Percentiles rank a stretch among this genome's conserved stretches.
phyloP scores from a whole-genome alignment of 192 early-diverging fungal species.

The Gaertneriomyces semiglobifer region DNA sequence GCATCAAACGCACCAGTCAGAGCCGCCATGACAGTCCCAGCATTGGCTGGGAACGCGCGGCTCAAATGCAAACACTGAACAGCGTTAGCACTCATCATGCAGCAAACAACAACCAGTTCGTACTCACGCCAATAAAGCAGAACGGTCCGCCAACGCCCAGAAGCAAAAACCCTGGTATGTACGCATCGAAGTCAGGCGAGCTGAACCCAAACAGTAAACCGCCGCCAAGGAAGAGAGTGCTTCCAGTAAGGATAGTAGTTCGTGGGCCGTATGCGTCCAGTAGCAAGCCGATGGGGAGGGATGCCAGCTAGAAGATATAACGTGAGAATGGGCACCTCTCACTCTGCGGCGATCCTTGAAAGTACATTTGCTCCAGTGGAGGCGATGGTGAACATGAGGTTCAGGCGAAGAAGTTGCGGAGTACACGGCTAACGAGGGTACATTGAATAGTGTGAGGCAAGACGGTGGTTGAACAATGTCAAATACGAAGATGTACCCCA shows the following conservation, averaged over 20 bases:
- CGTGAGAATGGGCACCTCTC: background rate
- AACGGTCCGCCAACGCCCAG: slow-evolving; percentile 19
- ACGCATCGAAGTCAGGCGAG: slow-evolving; percentile 14
- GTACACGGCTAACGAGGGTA: slow-evolving; percentile 18
- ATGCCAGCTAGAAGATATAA: slow-evolving; percentile 1
- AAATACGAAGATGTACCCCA: background rate
- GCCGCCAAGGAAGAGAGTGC: slow-evolving; percentile 11
- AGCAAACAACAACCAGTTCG: no score
- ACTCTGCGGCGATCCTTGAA: no score
- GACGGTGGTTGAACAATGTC: background rate
- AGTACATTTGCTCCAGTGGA: slow-evolving; percentile 14
- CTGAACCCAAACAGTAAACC: slow-evolving; percentile 22
- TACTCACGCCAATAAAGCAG: slow-evolving; percentile 12
- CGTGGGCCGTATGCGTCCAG: slow-evolving; percentile 22
- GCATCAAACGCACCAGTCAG: slow-evolving; percentile 27
- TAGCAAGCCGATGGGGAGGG: slow-evolving; percentile 21
- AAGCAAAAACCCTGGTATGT: slow-evolving; percentile 10
- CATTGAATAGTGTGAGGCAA: background rate
- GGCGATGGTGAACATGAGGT: slow-evolving; percentile 24
- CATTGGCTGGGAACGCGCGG: slow-evolving; percentile 13
- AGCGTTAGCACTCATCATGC: no score
- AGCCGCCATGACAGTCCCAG: slow-evolving; percentile 20
- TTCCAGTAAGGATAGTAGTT: slow-evolving; percentile 16
- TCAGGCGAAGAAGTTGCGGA: slow-evolving; percentile 20
- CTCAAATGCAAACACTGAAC: slow-evolving; percentile 21